Conservation (phyloP, 768 basidiomycete species). For the Russula virescens region DNA sequence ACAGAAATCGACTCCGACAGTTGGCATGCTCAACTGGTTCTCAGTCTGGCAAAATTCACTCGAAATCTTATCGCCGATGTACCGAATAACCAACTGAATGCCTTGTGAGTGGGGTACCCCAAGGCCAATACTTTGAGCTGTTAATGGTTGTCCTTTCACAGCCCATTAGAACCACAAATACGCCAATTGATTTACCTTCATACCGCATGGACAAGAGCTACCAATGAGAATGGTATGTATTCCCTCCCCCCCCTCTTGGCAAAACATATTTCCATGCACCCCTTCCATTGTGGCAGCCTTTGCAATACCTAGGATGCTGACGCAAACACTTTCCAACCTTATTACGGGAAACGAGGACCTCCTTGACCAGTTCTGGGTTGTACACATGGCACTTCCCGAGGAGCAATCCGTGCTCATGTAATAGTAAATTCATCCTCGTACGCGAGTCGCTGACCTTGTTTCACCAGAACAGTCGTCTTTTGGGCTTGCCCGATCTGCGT, state of each 20-base stretch:
- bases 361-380: constrained; percentile 54
- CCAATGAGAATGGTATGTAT: constrained; percentile 47
- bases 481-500: constrained; percentile 18
- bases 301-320: constrained; percentile 55
- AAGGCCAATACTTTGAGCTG: background rate
- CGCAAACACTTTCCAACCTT: constrained; percentile 80
- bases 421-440: constrained; percentile 4
- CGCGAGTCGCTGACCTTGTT: constrained; percentile 4
- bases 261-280: background rate
- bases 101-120: constrained; percentile 53
- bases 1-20: constrained; percentile 41
- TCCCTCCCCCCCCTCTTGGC: background rate
- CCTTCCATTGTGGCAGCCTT: constrained; percentile 43
- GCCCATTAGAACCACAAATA: constrained; percentile 66
- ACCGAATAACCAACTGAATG: constrained; percentile 60
- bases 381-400: constrained; percentile 61
- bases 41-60: constrained; percentile 62
- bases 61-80: constrained; percentile 79
- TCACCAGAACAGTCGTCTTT: constrained; percentile 40
- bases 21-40: constrained; percentile 27
- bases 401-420: constrained; percentile 73
- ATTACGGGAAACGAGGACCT: constrained; percentile 66
- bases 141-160: too few relatives aligned
- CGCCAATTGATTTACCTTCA: constrained; percentile 63
- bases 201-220: constrained; percentile 68